A percentile compares a stretch with the other conserved stretches of the same genome.
Conservation (phyloP, 1,284 basidiomycete species). For the Fomes fomentarius region DNA sequence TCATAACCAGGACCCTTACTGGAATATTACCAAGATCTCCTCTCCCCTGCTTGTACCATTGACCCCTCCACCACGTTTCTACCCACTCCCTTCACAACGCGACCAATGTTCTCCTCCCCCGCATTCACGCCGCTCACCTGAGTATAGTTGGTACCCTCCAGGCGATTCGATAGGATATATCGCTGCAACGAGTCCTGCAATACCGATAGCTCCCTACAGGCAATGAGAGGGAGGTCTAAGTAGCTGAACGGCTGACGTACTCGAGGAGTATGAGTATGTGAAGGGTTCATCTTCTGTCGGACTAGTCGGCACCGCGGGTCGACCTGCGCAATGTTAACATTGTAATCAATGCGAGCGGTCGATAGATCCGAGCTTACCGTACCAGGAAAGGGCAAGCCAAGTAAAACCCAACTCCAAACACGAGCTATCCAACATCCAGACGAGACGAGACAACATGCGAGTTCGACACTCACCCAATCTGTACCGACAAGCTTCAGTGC, state of each 20-base stretch:
- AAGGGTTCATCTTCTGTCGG: conserved; percentile 70
- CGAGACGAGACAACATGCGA: no score
- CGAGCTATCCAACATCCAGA: conserved; percentile 43
- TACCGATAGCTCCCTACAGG: conserved; percentile 69
- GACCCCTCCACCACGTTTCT: no score
- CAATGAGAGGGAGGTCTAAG: no score
- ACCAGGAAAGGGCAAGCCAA: conserved; percentile 63
- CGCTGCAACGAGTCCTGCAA: conserved; percentile 60
- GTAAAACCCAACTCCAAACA: conserved; percentile 66
- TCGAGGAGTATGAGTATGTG: conserved; percentile 60
- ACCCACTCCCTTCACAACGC: no score
- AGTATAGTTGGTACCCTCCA: conserved; percentile 69
- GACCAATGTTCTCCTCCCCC: no score
- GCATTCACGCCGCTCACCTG: conserved; percentile 56
- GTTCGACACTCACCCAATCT: conserved; percentile 50
- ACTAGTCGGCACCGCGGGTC: conserved; percentile 63
- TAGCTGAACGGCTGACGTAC: no score
- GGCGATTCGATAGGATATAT: conserved; percentile 73
- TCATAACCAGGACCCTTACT: no score
- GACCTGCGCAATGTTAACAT: conserved; percentile 39
- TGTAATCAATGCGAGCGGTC: no score
- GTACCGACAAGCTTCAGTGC: conserved; percentile 48
- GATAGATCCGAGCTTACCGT: conserved; percentile 39
- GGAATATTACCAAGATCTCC: no score
- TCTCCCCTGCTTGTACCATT: no score